These are phyloP conservation scores for Citrus unshiu DNA, from an alignment of 345 rosid genomes.

Conservation along the genomic window DNA sequence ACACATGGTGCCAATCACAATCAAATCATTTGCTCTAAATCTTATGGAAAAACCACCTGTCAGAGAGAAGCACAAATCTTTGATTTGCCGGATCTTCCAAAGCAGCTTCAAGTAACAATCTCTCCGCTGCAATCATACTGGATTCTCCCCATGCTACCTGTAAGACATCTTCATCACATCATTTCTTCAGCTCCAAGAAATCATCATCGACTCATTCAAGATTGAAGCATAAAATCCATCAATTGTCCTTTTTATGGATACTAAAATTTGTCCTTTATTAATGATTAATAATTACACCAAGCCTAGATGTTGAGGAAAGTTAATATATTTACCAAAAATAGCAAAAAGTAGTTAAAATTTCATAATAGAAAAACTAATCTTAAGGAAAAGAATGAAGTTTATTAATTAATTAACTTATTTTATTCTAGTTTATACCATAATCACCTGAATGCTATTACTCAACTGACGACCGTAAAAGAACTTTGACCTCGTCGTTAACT, in stretches of 20 bases:
- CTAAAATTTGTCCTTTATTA: neutral
- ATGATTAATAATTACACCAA: neutral
- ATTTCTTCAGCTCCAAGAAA: neutral
- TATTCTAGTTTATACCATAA: neutral
- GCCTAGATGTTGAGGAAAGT: neutral
- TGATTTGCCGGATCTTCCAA: constrained; percentile 78
- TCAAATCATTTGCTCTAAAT: neutral
- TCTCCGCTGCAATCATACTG: constrained; percentile 87
- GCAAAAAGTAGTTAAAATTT: neutral
- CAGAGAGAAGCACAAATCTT: constrained; percentile 89
- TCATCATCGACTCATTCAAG: neutral
- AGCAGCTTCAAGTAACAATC: constrained; percentile 69
- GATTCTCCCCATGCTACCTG: constrained; percentile 93
- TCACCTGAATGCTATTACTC: constrained; percentile 61
- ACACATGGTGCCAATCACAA: neutral
- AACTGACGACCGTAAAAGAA: constrained; percentile 78
- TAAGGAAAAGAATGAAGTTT: too few species aligned
- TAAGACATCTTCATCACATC: neutral
- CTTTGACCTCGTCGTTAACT: constrained; percentile 58
- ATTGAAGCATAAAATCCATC: neutral
- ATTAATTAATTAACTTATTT: too few species aligned
- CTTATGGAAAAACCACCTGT: constrained; percentile 45
- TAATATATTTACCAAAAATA: neutral
- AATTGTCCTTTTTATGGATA: neutral
- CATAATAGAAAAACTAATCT: neutral